Conservation (phyloP, 1,284 basidiomycete genomes). For the Cystobasidiaceae sp. region DNA sequence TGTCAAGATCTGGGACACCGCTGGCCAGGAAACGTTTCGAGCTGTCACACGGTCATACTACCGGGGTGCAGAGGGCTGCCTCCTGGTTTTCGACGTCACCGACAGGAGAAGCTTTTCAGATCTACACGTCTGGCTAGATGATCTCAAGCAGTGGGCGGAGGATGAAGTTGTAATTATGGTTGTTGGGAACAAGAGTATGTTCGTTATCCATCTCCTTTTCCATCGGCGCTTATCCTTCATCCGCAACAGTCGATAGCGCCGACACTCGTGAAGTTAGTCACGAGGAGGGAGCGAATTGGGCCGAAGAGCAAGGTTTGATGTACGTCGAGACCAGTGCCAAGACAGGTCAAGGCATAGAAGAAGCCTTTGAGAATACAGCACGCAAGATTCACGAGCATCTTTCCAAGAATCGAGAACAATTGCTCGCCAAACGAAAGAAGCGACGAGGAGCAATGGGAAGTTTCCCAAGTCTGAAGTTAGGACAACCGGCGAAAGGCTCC, state of each 20-base stretch:
- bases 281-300: slow-evolving; percentile 62
- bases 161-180: slow-evolving; percentile 74
- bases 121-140: slow-evolving; percentile 65
- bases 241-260: neutral
- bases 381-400: slow-evolving; percentile 27
- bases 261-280: neutral
- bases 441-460: slow-evolving; percentile 21
- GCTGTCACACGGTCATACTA: slow-evolving; percentile 82
- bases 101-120: slow-evolving; percentile 64
- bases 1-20: slow-evolving; percentile 38
- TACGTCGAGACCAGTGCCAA: slow-evolving; percentile 86
- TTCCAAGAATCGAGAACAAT: slow-evolving; percentile 10
- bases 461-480: slow-evolving; percentile 12
- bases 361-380: slow-evolving; percentile 36
- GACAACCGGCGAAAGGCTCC: no score
- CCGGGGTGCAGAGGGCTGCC: slow-evolving; percentile 60
- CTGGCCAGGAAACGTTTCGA: slow-evolving; percentile 56
- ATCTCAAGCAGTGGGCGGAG: slow-evolving; percentile 74
- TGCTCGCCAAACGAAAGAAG: slow-evolving; percentile 22
- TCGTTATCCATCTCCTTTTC: slow-evolving; percentile 42
- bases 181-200: slow-evolving; percentile 72
- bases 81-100: slow-evolving; percentile 80
- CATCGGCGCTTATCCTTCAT: no score
- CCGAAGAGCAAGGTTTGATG: slow-evolving; percentile 61
- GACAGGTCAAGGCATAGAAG: slow-evolving; percentile 70